Base-by-base conservation (phyloP, 2,329 filamentous ascomycete species). In the Colletotrichum kahawae region DNA sequence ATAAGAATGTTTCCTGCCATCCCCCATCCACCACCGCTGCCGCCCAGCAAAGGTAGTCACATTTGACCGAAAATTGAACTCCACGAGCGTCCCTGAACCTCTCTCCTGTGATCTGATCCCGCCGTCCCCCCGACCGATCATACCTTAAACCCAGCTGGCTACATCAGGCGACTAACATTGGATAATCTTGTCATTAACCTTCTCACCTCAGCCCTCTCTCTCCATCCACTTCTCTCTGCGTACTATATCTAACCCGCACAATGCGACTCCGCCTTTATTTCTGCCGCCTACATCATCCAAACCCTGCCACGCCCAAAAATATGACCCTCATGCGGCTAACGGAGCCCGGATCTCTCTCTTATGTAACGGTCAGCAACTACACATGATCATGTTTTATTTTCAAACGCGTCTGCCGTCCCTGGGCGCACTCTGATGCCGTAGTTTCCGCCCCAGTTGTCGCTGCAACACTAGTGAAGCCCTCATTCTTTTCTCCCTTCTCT, bases 1-100 rank as follows among this genome's bases (percentile, higher is more conserved):
- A 73, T 51, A 21, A 73, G 63, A 68, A 73, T 73, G 69, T 73
- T 73, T 59, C 64, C 56, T 34, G 56, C 56, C 57, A 31, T 51
- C 33, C 56, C 38, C 18, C 31, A 33, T 18, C 57, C 31, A 21
- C 31, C n/a, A 51, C 36, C 63, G 34, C 54, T 67, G 43, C 72
- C 70, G 68, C 72, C 72, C 68, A 63, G 59, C 38, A 48, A 48
- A 48, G 10, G n/a, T 65, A 36, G 56, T 66, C 64, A 68, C 51
- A 54, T 56, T 36, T 31, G 29, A 67, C 38, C 38, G 38, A 48
- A 48, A 48, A 48, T 48, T 18, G 18, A 48, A 48, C 38, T n/a
- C 38, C 38, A 43, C 38, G 38, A 10, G 18, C 38, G 18, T 48
- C 38, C 18, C 38, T 33, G 31, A 33, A 64, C 21, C 67, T 60